Base-by-base conservation (phyloP, 73 alveolate genomes). In the Breviolum minutum region DNA sequence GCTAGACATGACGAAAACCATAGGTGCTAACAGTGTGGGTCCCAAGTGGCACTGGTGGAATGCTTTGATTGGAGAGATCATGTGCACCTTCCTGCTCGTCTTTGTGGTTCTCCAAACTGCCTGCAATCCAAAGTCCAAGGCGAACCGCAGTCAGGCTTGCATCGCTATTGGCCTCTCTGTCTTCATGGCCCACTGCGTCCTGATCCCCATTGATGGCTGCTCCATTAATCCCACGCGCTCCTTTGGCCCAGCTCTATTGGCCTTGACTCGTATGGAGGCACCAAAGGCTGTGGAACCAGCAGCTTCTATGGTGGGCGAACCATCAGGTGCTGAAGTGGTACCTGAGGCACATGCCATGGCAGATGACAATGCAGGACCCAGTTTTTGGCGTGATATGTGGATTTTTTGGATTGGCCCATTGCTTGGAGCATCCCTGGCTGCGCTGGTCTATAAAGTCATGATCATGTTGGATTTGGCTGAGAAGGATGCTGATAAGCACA, bases 141-240 rank as follows among this genome's bases (percentile, higher is more conserved):
- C 63, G 94, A 77, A 94, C 83, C 99, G 94, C 94, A 80, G 94
- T 12, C 99, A 94, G 99, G 98, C 99, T 32, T 81, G 94, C 99
- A 9, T 94, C 40, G 99, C 99, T 76, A 94, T 94, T 61, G 99
- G 99, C 86, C 71, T 94, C 54, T 93, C 99, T 29, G 99, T 94
- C 86, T 77, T 81, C 99, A 94, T 94, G 94, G 92, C 99, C 94
- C 99, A 94, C 99, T 80, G 92, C 27, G 94, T 94, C 74, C 61
- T 94, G 94, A 81, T 94, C 73, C 99, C 99, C 99, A 80, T 94
- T 84, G 94, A 77, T 63, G 99, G 99, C 94, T 94, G 99, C 99
- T 94, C 99, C 94, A 94, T 94, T 94, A 94, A 94, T 94, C 99
- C 99, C 40, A 81, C 99, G 0, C 99, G 99, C 89, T 80, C 99